Conservation (phyloP, 345 rosid species). For the Microcos paniculata region DNA sequence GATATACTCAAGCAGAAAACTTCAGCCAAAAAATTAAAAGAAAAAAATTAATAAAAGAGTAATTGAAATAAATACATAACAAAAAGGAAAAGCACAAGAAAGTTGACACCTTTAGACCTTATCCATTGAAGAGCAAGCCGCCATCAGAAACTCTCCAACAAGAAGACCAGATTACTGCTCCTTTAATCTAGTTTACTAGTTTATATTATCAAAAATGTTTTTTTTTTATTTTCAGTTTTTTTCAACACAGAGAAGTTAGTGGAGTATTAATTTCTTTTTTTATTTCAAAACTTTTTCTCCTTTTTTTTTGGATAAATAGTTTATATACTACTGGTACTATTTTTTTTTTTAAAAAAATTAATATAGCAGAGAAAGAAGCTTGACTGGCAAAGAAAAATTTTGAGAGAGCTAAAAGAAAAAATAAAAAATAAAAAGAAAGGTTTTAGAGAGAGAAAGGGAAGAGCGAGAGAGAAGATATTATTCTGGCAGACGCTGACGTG, state of each 20-base stretch:
- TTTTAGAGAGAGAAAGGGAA: neutral
- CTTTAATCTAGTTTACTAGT: conserved; percentile 16
- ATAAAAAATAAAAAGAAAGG: neutral
- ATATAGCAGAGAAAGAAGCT: neutral
- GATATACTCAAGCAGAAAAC: neutral
- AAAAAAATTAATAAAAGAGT: neutral
- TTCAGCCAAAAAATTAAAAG: neutral
- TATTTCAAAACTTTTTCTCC: neutral
- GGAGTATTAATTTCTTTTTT: neutral
- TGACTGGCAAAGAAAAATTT: conserved; percentile 11
- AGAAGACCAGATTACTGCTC: neutral
- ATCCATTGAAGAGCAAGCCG: conserved; percentile 29
- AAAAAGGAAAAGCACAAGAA: neutral
- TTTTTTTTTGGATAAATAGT: neutral
- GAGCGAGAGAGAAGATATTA: conserved; percentile 36
- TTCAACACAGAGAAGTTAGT: neutral
- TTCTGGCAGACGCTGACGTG: conserved; percentile 35
- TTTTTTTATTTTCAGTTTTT: neutral
- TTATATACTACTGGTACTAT: too few relatives aligned
- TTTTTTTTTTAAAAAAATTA: neutral
- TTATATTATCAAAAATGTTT: neutral
- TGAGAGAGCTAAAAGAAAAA: neutral
- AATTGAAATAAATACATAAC: neutral
- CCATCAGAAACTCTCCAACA: conserved; percentile 20
- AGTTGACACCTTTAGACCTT: conserved; percentile 31